Conservation (phyloP, 2,329 filamentous ascomycete genomes). For the Pezicula neosporulosa region DNA sequence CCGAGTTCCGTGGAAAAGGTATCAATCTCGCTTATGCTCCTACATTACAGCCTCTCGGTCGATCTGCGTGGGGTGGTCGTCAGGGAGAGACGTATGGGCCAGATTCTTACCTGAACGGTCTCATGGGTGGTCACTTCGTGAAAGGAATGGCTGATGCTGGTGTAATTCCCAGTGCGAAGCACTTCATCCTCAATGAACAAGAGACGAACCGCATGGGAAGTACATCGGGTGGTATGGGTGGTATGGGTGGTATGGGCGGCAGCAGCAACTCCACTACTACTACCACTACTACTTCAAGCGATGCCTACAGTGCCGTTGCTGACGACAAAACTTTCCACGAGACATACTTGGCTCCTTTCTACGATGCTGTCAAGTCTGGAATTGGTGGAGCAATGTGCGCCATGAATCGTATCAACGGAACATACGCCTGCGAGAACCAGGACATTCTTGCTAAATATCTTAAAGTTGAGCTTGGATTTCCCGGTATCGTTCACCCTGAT, state of each 20-base stretch:
- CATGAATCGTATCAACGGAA: not conserved
- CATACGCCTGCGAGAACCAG: conserved; percentile 2
- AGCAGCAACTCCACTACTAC: not conserved
- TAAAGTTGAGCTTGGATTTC: conserved; percentile 6
- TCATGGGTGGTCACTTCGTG: conserved; percentile 1
- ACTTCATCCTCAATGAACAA: conserved; percentile 6
- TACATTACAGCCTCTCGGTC: conserved; percentile 22
- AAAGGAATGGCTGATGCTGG: conserved; percentile 2
- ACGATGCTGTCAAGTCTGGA: not conserved
- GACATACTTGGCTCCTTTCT: not conserved
- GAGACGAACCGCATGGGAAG: conserved; percentile 1
- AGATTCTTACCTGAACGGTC: conserved; percentile 17
- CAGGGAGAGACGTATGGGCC: conserved; percentile 20
- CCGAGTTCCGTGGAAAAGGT: conserved; percentile 19
- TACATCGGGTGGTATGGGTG: not conserved
- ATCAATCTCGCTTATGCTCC: conserved; percentile 18
- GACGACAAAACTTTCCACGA: conserved; percentile 1
- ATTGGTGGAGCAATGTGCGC: not conserved
- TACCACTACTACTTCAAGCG: not conserved
- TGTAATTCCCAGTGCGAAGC: conserved; percentile 5
- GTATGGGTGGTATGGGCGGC: not conserved
- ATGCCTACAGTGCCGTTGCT: not conserved
- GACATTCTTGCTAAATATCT: conserved; percentile 6
- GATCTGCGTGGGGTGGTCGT: conserved; percentile 21
- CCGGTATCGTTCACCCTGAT: conserved; percentile 6